Evolutionary conservation across 352 stramenopile species (phyloP), one percentile per base, ranked within the genome.

Genomic region (Phytopythium delawarense): DNA sequence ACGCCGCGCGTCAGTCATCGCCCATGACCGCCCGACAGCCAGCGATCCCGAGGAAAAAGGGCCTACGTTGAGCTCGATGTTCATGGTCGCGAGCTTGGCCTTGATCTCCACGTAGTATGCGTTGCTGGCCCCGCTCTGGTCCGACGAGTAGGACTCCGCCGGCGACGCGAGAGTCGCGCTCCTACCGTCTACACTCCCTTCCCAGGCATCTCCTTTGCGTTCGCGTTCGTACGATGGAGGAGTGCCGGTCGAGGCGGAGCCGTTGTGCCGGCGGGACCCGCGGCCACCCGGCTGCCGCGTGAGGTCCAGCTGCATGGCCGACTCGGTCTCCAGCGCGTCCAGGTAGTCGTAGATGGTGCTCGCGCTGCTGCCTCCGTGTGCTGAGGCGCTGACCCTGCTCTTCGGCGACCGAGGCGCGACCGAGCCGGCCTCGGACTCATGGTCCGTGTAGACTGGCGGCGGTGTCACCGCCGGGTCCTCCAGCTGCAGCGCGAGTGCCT

Each of bases 331-430:
- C 32, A 94, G 56, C 6, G 81, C 70, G 50, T 94, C 84, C 25
- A 94, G 61, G 65, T 90, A 94, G 61, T 91, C 84, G 57, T 94
- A 94, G 57, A 94, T 90, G 56, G 75, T 88, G 49, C 58, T 59
- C 20, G 21, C 69, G 16, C 30, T 71, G 46, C 64, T 53, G n/a
- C 16, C 67, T 23, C 7, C 21, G 7, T 61, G 63, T 18, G 44
- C 67, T 56, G 18, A 64, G 35, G 30, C 67, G 37, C 54, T 28
- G 48, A 61, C 20, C 50, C 2, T 65, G 32, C 61, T 68, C 11
- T 46, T 62, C 45, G 71, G 58, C 1, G 76, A 80, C n/a, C 67
- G 62, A 5, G 64, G 65, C 1, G 57, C 48, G 32, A 65, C 62
- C n/a, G 66, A 75, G 25, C 72, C 69, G 5, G 65, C 59, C 37